Evolutionary conservation across 2,329 filamentous ascomycete genomes (phyloP), one percentile per base, ranked within the genome.

Genomic region (Colletotrichum sp.): DNA sequence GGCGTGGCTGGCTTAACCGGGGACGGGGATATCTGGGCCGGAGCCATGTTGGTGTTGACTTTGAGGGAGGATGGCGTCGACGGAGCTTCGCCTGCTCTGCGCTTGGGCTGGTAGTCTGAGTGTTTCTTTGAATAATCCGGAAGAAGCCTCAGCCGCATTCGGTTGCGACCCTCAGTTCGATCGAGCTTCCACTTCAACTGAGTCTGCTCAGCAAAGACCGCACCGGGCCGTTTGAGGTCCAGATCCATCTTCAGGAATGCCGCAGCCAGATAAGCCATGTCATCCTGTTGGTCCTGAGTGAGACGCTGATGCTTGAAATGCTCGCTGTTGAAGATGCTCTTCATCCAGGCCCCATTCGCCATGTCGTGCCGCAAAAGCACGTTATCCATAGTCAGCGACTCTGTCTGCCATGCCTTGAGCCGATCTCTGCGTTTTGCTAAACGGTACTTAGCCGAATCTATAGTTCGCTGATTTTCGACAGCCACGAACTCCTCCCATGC

Each of bases 201-300:
- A 4, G 88, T 87, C 0, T 90, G 87, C 48, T 93, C 91, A 67
- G 94, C 92, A 75, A 98, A 94, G 1, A 99, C 89, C 2, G 94
- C 96, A 30, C 95, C 95, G 3, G 96, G 95, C 24, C 96, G 92
- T 77, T 91, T 91, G 72, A 98, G 87, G 74, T 96, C 93, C 71
- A 93, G 90, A 74, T 96, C 93, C 85, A 99, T 93, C 81, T 93
- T 95, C 7, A 91, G 90, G 82, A 97, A 96, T 1, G 93, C 90
- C 0, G 94, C 92, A 57, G 92, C 91, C 76, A 98, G 90, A 82
- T 95, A 98, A 2, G 90, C 89, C 74, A 95, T 90, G 80, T 96
- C 96, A 82, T 99, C 97, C 80, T 98, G 96, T 80, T 98, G 95
- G 80, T 99, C 98, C 84, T 99, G 97, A 70, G 96, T 86, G 18